These are phyloP conservation scores for Populus deltoides DNA, from an alignment of 345 rosid genomes.

Conservation along the genomic window DNA sequence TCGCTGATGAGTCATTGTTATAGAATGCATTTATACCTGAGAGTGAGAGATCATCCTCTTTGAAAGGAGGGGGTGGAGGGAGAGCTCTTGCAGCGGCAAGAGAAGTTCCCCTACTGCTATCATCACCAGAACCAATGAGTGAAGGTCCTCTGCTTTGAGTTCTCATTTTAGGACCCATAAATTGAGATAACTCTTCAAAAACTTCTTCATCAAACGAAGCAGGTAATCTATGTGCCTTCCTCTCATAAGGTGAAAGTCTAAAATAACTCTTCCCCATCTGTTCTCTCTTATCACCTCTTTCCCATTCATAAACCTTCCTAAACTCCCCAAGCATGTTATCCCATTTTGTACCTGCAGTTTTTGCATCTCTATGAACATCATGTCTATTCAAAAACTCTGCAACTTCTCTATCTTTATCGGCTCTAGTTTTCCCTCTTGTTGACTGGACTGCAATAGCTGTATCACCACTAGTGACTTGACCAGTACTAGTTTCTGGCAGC, in stretches of 20 bases:
- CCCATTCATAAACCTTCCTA: slow-evolving; percentile 94
- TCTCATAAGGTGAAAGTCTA: slow-evolving; percentile 89
- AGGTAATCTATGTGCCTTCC: slow-evolving; percentile 76
- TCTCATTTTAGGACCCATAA: slow-evolving; percentile 85
- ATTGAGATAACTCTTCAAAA: slow-evolving; percentile 82
- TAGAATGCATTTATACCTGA: slow-evolving; percentile 28
- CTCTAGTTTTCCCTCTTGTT: slow-evolving; percentile 78
- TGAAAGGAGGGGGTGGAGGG: slow-evolving; percentile 60
- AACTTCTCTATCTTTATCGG: slow-evolving; percentile 93
- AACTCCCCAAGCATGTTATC: slow-evolving; percentile 99
- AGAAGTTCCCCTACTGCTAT: slow-evolving; percentile 7
- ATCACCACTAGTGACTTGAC: slow-evolving; percentile 27
- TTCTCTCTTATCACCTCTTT: slow-evolving; percentile 69
- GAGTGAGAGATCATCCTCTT: slow-evolving; percentile 48
- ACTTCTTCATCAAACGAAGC: slow-evolving; percentile 98
- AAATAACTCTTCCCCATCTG: slow-evolving; percentile 88
- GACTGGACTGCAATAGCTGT: slow-evolving; percentile 10
- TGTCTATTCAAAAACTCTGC: slow-evolving; percentile 79
- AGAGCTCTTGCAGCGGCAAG: slow-evolving; percentile 35
- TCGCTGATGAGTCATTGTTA: background rate
- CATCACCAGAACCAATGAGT: slow-evolving; percentile 26
- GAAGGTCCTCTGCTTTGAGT: slow-evolving; percentile 40
- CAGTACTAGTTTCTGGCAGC: slow-evolving; percentile 5
- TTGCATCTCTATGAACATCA: slow-evolving; percentile 80
- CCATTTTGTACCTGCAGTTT: slow-evolving; percentile 98